A percentile compares a stretch with the other conserved stretches of the same genome.
These are phyloP conservation scores for Melastoma malabathricum DNA, from an alignment of 345 rosid species.

Conservation along the genomic window DNA sequence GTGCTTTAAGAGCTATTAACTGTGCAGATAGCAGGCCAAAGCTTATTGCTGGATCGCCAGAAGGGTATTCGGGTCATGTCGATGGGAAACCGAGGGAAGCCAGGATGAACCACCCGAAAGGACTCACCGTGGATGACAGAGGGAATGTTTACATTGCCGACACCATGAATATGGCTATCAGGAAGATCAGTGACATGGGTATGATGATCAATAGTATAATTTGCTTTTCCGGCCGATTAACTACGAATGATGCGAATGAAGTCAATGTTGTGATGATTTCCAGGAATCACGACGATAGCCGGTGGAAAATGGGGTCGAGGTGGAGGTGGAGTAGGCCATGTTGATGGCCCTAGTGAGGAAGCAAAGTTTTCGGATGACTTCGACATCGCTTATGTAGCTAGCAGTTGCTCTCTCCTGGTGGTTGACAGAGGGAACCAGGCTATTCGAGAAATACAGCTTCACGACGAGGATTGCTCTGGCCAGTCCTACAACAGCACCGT, in stretches of 20 bases:
- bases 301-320: conserved; percentile 66
- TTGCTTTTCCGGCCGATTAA: conserved; percentile 1
- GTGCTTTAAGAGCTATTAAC: conserved; percentile 3
- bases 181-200: conserved; percentile 93
- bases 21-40: conserved; percentile 77
- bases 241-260: too few relatives aligned
- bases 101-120: conserved; percentile 81
- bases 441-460: conserved; percentile 77
- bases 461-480: conserved; percentile 50
- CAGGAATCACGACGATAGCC: conserved; percentile 88
- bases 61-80: conserved; percentile 77
- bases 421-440: conserved; percentile 83
- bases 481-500: conserved; percentile 39
- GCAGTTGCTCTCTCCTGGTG: conserved; percentile 75
- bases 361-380: conserved; percentile 81
- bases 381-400: conserved; percentile 57
- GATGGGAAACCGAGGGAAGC: conserved; percentile 79
- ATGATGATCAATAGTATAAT: conserved; percentile 1
- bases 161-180: conserved; percentile 78
- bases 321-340: conserved; percentile 55
- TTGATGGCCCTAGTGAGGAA: conserved; percentile 70
- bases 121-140: conserved; percentile 64
- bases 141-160: conserved; percentile 95
- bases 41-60: conserved; percentile 75
- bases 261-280: too few relatives aligned